Evolutionary conservation across 495 filamentous ascomycete species (phyloP), one percentile per base, ranked within the genome.

Genomic region (Xylaria nigripes): DNA sequence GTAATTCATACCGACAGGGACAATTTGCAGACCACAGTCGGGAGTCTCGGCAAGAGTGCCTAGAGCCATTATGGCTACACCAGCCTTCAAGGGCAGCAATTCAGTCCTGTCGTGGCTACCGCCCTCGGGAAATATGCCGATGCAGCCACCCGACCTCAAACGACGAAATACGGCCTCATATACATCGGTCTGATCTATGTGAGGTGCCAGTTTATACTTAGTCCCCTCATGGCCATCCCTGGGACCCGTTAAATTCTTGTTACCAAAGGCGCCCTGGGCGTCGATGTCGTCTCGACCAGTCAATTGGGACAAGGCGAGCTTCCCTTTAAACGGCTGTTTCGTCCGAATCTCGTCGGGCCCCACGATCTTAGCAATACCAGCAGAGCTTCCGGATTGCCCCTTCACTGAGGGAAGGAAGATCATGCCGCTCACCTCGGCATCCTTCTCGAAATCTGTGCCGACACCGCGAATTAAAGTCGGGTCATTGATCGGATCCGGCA

Each of bases 1-100:
- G 70, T 99, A 99, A 65, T 99, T 99, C 93, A 97, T 97, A 55
- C 94, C 94, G 46, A 90, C 92, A n/a, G 94, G 94, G n/a, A 99
- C 87, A 61, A 99, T 97, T 68, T 89, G 94, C 58, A 99, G 66
- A n/a, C 86, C 90, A 65, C 86, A 96, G 58, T 94, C 78, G 3
- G 91, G 93, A 45, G 89, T 80, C 38, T 86, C 84, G n/a, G 87
- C 87, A 25, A 99, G 76, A 3, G 94, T 88, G 19, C 92, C 93
- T 45, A 99, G 80, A 21, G 93, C 93, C 91, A 99, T 99, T 57
- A 99, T 87, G 45, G 93, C 93, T 48, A 99, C 89, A 66, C 93
- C 93, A 66, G 93, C 94, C 81, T 99, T 99, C 46, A 99, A 73
- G 6, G 94, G 94, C 45, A 99, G 76, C 19, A 99, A 74, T 64